These are phyloP conservation scores for Talaromyces atroroseus DNA, from an alignment of 2,329 filamentous ascomycete genomes.

Conservation along the genomic window DNA sequence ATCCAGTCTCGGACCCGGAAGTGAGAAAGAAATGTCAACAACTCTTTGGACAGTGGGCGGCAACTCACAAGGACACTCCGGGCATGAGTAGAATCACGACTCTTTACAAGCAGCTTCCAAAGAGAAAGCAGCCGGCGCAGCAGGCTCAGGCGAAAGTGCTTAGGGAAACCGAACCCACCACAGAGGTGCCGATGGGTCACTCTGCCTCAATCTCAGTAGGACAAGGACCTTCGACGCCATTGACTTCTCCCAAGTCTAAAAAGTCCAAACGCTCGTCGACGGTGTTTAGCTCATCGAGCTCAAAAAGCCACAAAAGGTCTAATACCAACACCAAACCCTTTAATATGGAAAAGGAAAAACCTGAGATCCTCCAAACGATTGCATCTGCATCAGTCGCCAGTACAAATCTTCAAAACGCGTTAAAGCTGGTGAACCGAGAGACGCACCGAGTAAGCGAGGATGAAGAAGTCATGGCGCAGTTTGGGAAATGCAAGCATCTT, in stretches of 20 bases:
- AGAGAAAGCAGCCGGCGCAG: conserved; percentile 64
- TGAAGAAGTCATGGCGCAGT: conserved; percentile 64
- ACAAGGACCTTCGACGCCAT: conserved; percentile 33
- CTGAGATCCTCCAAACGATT: conserved; percentile 79
- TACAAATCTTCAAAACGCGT: conserved; percentile 81
- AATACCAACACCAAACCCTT: conserved; percentile 53
- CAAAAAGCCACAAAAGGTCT: conserved; percentile 51
- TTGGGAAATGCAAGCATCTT: conserved; percentile 80
- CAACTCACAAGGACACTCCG: conserved; percentile 70
- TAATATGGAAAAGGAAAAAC: conserved; percentile 81
- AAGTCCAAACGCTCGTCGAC: conserved; percentile 30
- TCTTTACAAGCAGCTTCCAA: conserved; percentile 66
- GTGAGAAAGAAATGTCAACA: conserved; percentile 86
- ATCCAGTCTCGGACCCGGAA: conserved; percentile 73
- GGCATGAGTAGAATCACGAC: conserved; percentile 75
- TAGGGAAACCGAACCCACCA: conserved; percentile 62
- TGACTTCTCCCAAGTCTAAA: conserved; percentile 25
- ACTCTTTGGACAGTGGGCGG: conserved; percentile 81
- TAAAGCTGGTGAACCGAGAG: conserved; percentile 89
- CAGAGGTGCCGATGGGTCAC: conserved; percentile 33
- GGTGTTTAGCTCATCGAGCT: conserved; percentile 31
- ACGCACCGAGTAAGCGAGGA: conserved; percentile 84
- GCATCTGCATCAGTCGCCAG: conserved; percentile 83
- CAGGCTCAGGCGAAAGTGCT: conserved; percentile 79
- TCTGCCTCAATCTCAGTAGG: conserved; percentile 35